Conservation (phyloP, 495 filamentous ascomycete genomes). For the Aspergillus bridgeri region DNA sequence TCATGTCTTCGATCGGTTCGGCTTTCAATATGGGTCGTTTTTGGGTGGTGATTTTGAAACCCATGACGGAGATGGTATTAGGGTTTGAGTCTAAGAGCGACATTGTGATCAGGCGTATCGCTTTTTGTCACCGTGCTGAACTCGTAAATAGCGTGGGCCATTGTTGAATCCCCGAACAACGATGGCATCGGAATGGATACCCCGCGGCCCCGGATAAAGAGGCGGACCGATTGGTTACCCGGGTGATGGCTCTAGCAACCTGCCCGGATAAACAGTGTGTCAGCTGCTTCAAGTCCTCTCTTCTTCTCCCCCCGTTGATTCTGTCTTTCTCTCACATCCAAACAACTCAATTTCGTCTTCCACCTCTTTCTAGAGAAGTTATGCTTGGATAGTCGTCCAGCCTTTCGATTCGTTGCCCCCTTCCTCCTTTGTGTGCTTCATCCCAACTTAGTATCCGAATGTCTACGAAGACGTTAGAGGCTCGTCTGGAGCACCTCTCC, state of each 20-base stretch:
- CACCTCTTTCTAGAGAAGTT: not conserved
- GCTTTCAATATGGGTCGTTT: conserved; percentile 92
- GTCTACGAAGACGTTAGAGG: conserved; percentile 63
- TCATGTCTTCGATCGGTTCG: conserved; percentile 84
- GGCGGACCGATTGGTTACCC: conserved; percentile 41
- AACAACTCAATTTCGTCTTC: not conserved
- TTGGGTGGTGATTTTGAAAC: conserved; percentile 70
- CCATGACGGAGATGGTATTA: conserved; percentile 45
- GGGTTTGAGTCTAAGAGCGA: conserved; percentile 31
- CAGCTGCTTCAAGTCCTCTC: conserved; percentile 15
- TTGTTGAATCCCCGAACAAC: not conserved
- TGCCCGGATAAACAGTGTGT: conserved; percentile 33
- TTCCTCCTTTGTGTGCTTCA: conserved; percentile 5
- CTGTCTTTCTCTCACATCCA: conserved; percentile 8
- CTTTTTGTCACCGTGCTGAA: not conserved
- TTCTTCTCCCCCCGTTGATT: conserved; percentile 13
- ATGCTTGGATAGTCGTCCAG: not conserved
- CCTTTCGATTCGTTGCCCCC: not conserved
- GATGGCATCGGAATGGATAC: conserved; percentile 14
- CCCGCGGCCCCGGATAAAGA: conserved; percentile 41
- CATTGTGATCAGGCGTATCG: conserved; percentile 22
- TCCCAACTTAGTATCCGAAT: conserved; percentile 29
- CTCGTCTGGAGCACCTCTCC: conserved; percentile 77
- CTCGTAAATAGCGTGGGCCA: not conserved
- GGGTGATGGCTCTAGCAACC: conserved; percentile 25